These are phyloP conservation scores for Eucalyptus microcorys DNA, from an alignment of 345 rosid species.

Conservation along the genomic window DNA sequence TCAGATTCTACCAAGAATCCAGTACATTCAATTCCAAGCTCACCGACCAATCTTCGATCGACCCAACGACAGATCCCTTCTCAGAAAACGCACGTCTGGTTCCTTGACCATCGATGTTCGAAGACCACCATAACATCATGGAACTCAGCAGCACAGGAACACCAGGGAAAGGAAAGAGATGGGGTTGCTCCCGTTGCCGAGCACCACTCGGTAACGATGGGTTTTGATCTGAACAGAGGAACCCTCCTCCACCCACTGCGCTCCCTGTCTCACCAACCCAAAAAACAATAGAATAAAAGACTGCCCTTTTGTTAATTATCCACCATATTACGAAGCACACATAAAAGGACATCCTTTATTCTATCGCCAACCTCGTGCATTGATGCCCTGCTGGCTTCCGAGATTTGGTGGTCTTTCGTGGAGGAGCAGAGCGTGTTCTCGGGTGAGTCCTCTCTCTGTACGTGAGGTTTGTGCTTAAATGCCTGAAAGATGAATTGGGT, in stretches of 20 bases:
- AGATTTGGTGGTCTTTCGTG: slow-evolving; percentile 6
- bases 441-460: background rate
- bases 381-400: background rate
- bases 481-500: background rate
- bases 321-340: background rate
- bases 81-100: background rate
- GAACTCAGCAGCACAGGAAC: background rate
- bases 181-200: background rate
- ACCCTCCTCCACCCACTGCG: slow-evolving; percentile 31
- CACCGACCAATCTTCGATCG: background rate
- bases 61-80: background rate
- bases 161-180: background rate
- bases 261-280: slow-evolving; percentile 11
- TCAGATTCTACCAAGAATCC: background rate
- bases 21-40: background rate
- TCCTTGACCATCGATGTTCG: background rate
- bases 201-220: slow-evolving; percentile 65
- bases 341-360: background rate
- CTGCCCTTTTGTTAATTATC: background rate
- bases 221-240: slow-evolving; percentile 35
- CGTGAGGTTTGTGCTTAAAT: background rate
- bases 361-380: background rate
- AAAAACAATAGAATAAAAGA: background rate
- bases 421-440: background rate
- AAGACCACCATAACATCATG: background rate